Base-by-base conservation (phyloP, 2,329 filamentous ascomycete species). In the Diaporthe ilicicola region DNA sequence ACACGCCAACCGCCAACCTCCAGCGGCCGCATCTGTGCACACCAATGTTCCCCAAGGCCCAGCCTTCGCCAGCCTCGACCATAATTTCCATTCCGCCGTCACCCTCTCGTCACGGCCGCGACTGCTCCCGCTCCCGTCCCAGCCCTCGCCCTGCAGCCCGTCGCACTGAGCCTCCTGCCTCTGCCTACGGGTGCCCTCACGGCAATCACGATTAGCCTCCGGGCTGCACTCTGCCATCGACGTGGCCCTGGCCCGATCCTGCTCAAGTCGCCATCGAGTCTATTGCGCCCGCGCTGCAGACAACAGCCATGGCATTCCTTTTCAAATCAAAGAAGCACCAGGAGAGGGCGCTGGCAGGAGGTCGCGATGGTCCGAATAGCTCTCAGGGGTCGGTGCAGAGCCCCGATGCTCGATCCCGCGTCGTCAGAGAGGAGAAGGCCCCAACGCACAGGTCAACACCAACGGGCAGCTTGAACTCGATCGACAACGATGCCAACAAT, bases 261-360 rank as follows among this genome's bases (percentile, higher is more conserved):
- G 59, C n/a, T 42, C 51, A 46, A 46, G 51, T 62, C 51, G 67
- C 56, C 56, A 50, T 59, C 70, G 19, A 76, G 78, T 76, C 80
- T 80, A 78, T 79, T 76, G 77, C 79, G 80, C 81, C 80, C 81
- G 78, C 79, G 77, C 76, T 80, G 42, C 64, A 74, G 46, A 65
- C 78, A 82, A 77, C 78, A 81, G 86, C 81, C 82, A 94, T 94
- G 92, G 91, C 92, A 75, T 94, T 94, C 82, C 87, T 94, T 73
- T 94, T 94, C 85, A 94, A 94, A 81, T 93, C 91, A 70, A 94
- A 94, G 83, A 94, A 93, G 82, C 88, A 89, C 78, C 90, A 92
- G 81, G 90, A 91, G 76, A 88, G 90, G 78, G 84, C 83, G 70
- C 79, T 88, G 75, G 82, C 85, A 67, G 71, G 71, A 34, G 87